These are phyloP conservation scores for Talaromyces sp. DNA, from an alignment of 2,329 filamentous ascomycete genomes.

Conservation along the genomic window DNA sequence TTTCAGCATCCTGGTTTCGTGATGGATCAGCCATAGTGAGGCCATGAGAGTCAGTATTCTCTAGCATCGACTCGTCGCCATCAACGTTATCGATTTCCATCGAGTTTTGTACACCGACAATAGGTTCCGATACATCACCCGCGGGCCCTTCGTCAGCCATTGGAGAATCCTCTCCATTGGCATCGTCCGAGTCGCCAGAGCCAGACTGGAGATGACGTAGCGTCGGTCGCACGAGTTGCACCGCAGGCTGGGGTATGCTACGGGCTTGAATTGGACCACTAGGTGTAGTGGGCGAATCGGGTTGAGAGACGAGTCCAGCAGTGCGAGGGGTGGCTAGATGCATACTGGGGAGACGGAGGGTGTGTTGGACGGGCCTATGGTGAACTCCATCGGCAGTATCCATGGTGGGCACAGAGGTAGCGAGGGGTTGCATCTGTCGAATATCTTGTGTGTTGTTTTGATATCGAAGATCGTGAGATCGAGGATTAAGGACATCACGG, in stretches of 20 bases:
- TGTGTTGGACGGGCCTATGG: conserved; percentile 73
- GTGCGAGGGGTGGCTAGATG: conserved; percentile 23
- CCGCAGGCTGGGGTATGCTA: conserved; percentile 51
- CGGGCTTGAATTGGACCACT: conserved; percentile 62
- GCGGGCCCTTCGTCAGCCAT: conserved; percentile 63
- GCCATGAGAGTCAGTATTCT: conserved; percentile 67
- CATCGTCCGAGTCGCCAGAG: conserved; percentile 83
- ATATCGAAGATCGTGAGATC: conserved; percentile 38
- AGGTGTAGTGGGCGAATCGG: conserved; percentile 85
- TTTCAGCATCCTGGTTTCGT: conserved; percentile 80
- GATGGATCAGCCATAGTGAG: conserved; percentile 75
- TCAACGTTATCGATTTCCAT: conserved; percentile 88
- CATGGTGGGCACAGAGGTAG: conserved; percentile 63
- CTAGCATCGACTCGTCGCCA: conserved; percentile 74
- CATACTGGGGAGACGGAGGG: conserved; percentile 81
- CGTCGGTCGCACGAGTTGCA: conserved; percentile 70
- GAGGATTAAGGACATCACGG: conserved; percentile 51
- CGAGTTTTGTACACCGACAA: conserved; percentile 72
- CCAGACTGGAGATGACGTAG: conserved; percentile 85
- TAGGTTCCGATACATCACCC: conserved; percentile 59
- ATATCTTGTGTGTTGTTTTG: conserved; percentile 49
- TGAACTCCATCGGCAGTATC: conserved; percentile 69
- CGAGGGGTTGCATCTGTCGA: conserved; percentile 63
- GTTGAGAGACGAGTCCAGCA: conserved; percentile 74
- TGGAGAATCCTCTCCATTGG: conserved; percentile 76